Conservation (phyloP, 176 grass and related monocot species). For the Echinochloa phyllopogon region DNA sequence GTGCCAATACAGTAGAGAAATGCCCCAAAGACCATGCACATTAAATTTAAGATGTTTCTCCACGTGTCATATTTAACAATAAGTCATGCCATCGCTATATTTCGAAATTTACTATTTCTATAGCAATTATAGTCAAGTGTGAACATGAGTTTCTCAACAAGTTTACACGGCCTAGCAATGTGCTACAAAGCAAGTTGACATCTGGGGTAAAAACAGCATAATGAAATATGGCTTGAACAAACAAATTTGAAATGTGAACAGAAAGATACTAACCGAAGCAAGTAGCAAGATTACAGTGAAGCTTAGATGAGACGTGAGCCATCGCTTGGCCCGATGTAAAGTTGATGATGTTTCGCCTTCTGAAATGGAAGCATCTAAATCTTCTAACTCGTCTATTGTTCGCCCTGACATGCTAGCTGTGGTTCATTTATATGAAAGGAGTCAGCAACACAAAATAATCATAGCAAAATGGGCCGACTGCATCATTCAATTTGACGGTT, state of each 20-base stretch:
- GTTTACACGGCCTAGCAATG: conserved; percentile 10
- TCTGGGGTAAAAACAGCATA: not conserved
- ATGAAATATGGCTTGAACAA: conserved; percentile 8
- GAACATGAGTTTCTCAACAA: conserved; percentile 23
- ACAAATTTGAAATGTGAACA: conserved; percentile 27
- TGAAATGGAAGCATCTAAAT: conserved; percentile 58
- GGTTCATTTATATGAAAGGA: conserved; percentile 37
- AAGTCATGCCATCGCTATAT: conserved; percentile 20
- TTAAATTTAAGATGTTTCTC: conserved; percentile 13
- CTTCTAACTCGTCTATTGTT: conserved; percentile 69
- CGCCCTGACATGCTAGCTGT: conserved; percentile 85
- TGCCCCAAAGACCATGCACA: not conserved
- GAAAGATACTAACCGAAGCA: conserved; percentile 82
- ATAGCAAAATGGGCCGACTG: not conserved
- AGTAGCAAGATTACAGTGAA: conserved; percentile 86
- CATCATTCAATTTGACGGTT: not conserved
- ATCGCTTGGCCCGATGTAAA: conserved; percentile 71
- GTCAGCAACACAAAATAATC: conserved; percentile 36
- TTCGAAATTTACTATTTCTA: conserved; percentile 31
- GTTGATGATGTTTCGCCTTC: conserved; percentile 62
- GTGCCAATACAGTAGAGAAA: conserved; percentile 23
- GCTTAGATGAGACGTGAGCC: conserved; percentile 92
- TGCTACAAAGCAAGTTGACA: conserved; percentile 23
- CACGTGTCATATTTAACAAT: conserved; percentile 27
- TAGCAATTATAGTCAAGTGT: conserved; percentile 13